Conservation (phyloP, 495 filamentous ascomycete genomes). For the Aspergillus carlsbadensis region DNA sequence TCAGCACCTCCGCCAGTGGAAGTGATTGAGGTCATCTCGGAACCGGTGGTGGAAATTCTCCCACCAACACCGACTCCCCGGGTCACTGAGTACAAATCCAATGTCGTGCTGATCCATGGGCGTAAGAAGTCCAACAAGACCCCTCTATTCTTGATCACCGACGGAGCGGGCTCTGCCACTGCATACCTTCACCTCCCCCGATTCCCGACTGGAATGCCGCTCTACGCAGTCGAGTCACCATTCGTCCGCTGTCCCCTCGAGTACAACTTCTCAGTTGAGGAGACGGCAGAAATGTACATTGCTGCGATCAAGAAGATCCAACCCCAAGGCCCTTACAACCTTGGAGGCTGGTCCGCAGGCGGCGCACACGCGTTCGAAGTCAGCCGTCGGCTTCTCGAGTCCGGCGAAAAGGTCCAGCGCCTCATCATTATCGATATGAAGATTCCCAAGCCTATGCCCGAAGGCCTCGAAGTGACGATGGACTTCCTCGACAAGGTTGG, state of each 20-base stretch:
- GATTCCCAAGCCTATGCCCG: not conserved
- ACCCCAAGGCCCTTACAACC: constrained; percentile 10
- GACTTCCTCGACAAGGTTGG: constrained; percentile 8
- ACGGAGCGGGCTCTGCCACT: constrained; percentile 1
- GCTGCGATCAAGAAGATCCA: constrained; percentile 8
- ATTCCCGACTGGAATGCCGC: not conserved
- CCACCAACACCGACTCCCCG: not conserved
- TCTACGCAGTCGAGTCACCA: constrained; percentile 13
- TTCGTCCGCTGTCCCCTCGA: constrained; percentile 1
- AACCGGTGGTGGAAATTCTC: not conserved
- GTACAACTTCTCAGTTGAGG: constrained; percentile 2
- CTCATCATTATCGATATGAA: constrained; percentile 12
- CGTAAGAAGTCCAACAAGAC: not conserved
- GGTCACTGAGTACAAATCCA: not conserved
- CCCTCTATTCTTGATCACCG: constrained; percentile 7
- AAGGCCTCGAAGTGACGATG: not conserved
- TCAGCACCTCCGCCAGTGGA: not conserved
- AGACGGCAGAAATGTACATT: constrained; percentile 3
- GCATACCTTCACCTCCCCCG: constrained; percentile 3
- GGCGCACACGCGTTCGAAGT: constrained; percentile 10
- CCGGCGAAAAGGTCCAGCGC: constrained; percentile 4
- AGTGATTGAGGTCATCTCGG: not conserved
- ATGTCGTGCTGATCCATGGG: constrained; percentile 1
- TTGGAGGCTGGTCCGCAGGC: constrained; percentile 16
- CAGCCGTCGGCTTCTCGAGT: not conserved